Evolutionary conservation across 345 rosid genomes (phyloP).

Genomic region (Pugionium cornutum): DNA sequence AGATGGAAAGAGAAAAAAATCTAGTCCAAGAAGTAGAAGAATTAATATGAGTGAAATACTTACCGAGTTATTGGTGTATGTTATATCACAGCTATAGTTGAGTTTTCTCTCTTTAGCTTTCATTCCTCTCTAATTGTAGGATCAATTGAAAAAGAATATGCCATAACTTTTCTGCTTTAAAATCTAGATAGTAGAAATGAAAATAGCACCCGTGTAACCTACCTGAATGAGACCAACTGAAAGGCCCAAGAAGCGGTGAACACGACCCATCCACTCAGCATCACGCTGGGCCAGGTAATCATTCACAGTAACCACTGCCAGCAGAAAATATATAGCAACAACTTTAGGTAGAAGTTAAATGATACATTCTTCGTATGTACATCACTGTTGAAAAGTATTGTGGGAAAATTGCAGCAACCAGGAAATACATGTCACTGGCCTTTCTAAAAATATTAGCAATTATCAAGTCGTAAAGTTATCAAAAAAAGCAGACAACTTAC

Average conservation of each 20-base stretch:
- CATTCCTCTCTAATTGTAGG: conserved; percentile 72
- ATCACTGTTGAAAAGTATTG: neutral
- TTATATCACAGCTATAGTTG: conserved; percentile 84
- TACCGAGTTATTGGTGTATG: conserved; percentile 92
- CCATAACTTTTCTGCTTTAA: conserved; percentile 21
- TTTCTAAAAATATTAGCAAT: conserved; percentile 15
- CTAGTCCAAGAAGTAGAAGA: conserved; percentile 8
- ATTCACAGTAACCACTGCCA: conserved; percentile 92
- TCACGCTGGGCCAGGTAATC: conserved; percentile 97
- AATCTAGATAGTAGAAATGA: neutral
- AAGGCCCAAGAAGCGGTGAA: conserved; percentile 88
- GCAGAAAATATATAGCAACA: conserved; percentile 33
- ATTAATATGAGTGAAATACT: conserved; percentile 38
- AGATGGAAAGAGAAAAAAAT: neutral
- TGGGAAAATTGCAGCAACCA: neutral
- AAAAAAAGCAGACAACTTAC: conserved; percentile 48
- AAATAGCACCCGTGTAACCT: conserved; percentile 9
- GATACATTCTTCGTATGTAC: neutral
- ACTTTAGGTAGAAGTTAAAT: conserved; percentile 2
- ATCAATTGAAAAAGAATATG: conserved; percentile 25
- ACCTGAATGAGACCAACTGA: conserved; percentile 98
- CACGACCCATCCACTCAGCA: conserved; percentile 99
- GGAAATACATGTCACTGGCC: conserved; percentile 18
- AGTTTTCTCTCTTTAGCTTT: conserved; percentile 71
- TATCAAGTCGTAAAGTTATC: neutral